Evolutionary conservation across 345 rosid genomes (phyloP).

Genomic region (Lepidium sativum): DNA sequence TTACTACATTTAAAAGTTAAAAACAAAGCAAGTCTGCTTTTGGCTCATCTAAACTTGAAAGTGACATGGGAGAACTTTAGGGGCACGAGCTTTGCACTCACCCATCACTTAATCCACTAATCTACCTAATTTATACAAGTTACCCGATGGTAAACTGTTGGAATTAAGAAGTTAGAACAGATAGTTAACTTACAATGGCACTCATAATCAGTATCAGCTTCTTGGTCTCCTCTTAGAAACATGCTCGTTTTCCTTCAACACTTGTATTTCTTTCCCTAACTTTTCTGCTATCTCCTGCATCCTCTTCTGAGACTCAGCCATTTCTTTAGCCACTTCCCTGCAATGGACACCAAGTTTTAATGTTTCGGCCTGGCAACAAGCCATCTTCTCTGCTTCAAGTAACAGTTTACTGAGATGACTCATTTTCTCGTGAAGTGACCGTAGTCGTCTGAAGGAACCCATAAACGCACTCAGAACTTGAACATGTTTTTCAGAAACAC

Average conservation of each 20-base stretch:
- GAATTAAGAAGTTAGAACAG: too few species aligned
- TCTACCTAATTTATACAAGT: not conserved
- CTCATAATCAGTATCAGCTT: not conserved
- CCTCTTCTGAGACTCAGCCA: conserved; percentile 23
- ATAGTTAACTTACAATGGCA: conserved; percentile 4
- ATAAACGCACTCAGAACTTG: conserved; percentile 22
- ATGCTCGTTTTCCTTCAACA: conserved; percentile 11
- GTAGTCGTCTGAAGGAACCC: conserved; percentile 12
- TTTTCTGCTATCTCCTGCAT: conserved; percentile 20
- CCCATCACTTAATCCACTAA: conserved; percentile 3
- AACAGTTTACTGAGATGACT: conserved; percentile 13
- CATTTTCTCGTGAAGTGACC: conserved; percentile 23
- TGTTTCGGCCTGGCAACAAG: conserved; percentile 33
- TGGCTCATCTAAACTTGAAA: conserved; percentile 11
- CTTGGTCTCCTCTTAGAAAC: not conserved
- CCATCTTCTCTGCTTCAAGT: conserved; percentile 19
- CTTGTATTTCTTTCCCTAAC: conserved; percentile 11
- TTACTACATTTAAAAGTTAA: not conserved
- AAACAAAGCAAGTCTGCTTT: conserved; percentile 8
- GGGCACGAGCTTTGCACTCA: conserved; percentile 11
- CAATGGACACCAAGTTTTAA: conserved; percentile 10
- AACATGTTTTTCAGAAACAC: conserved; percentile 21
- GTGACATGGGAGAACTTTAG: not conserved
- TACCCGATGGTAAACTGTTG: not conserved
- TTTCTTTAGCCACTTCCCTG: conserved; percentile 6